phyloP scores from a whole-genome alignment of 495 filamentous ascomycete species.

The Aspergillus sclerotioniger region DNA sequence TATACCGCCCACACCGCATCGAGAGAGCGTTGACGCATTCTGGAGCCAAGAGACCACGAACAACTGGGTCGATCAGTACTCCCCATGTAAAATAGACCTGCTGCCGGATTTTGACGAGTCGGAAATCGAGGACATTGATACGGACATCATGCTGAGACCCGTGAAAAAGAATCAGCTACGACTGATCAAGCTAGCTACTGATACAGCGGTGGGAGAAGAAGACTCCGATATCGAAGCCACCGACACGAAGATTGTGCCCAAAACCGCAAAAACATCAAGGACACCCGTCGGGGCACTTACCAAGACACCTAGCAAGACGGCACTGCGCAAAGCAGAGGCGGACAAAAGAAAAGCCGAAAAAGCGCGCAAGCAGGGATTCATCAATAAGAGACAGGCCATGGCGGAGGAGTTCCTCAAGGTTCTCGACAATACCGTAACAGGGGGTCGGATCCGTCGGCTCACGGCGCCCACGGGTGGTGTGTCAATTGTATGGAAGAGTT shows the following conservation, averaged over 20 bases:
- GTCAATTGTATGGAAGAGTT: constrained; percentile 77
- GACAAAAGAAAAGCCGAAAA: constrained; percentile 42
- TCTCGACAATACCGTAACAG: constrained; percentile 67
- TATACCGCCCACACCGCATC: constrained; percentile 57
- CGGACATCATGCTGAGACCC: constrained; percentile 14
- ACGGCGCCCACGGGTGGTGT: constrained; percentile 71
- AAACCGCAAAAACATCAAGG: constrained; percentile 19
- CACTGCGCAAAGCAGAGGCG: constrained; percentile 41
- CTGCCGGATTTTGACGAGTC: constrained; percentile 34
- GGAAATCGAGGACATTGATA: constrained; percentile 22
- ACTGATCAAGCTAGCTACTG: no score
- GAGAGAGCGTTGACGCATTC: constrained; percentile 72
- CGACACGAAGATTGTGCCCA: constrained; percentile 16
- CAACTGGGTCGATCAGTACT: constrained; percentile 80
- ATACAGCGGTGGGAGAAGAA: no score
- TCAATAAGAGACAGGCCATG: constrained; percentile 60
- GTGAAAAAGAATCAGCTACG: constrained; percentile 16
- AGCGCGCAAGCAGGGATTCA: constrained; percentile 61
- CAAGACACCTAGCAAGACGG: constrained; percentile 44
- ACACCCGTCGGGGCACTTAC: no score
- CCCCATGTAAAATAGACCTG: constrained; percentile 54
- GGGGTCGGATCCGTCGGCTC: constrained; percentile 58
- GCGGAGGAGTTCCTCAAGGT: constrained; percentile 67
- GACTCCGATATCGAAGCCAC: constrained; percentile 22
- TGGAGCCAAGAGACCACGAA: constrained; percentile 76